phyloP scores from a whole-genome alignment of 192 early-diverging fungal species.

The Podila clonocystis region DNA sequence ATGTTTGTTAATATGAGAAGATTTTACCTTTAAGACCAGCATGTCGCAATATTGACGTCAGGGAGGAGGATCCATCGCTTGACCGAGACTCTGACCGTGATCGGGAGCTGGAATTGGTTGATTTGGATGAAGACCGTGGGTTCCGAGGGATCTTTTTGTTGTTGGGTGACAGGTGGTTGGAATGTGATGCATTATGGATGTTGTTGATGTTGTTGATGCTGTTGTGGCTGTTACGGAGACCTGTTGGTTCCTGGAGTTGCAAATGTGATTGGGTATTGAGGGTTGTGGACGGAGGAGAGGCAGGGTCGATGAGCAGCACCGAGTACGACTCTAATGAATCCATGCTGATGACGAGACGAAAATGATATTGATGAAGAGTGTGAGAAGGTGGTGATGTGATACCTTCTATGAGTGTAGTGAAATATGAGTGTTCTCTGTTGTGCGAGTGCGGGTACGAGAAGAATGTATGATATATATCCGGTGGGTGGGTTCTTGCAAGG shows the following conservation, averaged over 20 bases:
- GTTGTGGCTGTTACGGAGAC: not conserved
- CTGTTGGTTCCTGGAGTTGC: not conserved
- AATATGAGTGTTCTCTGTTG: not conserved
- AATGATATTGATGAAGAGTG: not conserved
- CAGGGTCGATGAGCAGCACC: slow-evolving; percentile 1
- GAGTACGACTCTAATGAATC: slow-evolving; percentile 1
- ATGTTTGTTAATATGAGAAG: not conserved
- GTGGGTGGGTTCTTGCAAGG: not conserved
- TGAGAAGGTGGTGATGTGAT: not conserved
- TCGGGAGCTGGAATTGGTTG: slow-evolving; percentile 13
- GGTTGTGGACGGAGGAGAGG: not conserved
- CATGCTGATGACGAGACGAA: not conserved
- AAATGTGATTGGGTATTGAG: not conserved
- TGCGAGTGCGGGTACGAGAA: not conserved
- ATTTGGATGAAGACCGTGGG: slow-evolving; percentile 35
- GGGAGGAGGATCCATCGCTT: slow-evolving; percentile 11
- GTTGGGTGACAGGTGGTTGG: slow-evolving; percentile 15
- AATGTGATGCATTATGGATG: not conserved
- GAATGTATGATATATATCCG: not conserved
- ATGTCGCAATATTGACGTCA: slow-evolving; percentile 38
- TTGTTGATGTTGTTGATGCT: too few relatives aligned
- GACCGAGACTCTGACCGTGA: slow-evolving; percentile 47
- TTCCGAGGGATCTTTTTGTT: slow-evolving; percentile 17
- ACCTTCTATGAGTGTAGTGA: too few relatives aligned
- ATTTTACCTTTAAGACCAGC: slow-evolving; percentile 41